Conservation (phyloP, 495 filamentous ascomycete species). For the Chaetomium cochliodes region DNA sequence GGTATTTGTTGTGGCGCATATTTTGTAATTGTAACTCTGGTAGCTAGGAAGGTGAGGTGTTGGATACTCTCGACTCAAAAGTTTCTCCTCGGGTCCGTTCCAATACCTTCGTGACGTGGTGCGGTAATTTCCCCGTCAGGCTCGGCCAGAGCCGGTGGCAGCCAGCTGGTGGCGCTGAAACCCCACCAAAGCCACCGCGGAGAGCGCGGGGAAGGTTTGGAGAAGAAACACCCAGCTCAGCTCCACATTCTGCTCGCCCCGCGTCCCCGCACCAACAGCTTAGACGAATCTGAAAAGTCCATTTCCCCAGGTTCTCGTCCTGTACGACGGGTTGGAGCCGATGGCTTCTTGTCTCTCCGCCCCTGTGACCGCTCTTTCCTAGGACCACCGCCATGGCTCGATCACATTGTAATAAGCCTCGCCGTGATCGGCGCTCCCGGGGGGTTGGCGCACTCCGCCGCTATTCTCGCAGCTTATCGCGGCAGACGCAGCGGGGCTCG, state of each 20-base stretch:
- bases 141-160: conserved; percentile 2
- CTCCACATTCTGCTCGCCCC: neutral
- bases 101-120: no score
- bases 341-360: neutral
- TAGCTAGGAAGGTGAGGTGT: no score
- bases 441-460: conserved; percentile 13
- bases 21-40: no score
- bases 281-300: conserved; percentile 4
- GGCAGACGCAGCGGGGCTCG: conserved; percentile 18
- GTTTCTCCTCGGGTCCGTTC: no score
- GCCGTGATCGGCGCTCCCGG: neutral
- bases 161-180: neutral
- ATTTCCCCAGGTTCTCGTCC: neutral
- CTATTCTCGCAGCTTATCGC: conserved; percentile 23
- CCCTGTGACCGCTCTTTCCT: conserved; percentile 12
- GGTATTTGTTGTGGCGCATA: no score
- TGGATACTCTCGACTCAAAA: neutral
- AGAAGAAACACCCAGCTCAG: neutral
- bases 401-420: neutral
- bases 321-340: conserved; percentile 1
- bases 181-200: no score
- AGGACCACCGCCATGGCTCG: neutral
- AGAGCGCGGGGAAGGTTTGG: neutral
- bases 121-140: no score
- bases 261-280: conserved; percentile 16